Evolutionary conservation across 2,329 filamentous ascomycete genomes (phyloP), one percentile per base, ranked within the genome.

Genomic region (Fusarium sp.): DNA sequence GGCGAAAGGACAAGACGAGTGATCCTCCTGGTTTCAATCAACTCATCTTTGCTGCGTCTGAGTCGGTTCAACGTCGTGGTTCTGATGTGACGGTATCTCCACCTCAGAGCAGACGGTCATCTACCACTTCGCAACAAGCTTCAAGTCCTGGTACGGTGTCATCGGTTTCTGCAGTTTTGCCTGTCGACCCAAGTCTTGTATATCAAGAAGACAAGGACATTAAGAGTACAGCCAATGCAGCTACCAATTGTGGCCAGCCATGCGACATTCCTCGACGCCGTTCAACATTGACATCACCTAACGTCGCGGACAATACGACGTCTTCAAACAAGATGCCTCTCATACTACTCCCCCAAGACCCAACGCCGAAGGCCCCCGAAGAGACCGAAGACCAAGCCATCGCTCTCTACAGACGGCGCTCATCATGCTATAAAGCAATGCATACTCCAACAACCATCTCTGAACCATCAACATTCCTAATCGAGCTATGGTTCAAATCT

Each of bases 401-500:
- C 12, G 12, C 26, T 7, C 13, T 28, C 9, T 47, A 38, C 18
- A 73, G 57, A 20, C 20, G 38, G 10, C 28, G 28, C 20, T 48
- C 59, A 6, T 36, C 55, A 51, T 26, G n/a, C 5, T 62, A 56
- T n/a, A 58, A 45, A 39, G 24, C 56, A 3, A 41, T 14, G 5
- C 12, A 22, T 2, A 39, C 65, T 13, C 70, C 69, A 41, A 65
- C 64, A n/a, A 28, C 60, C 10, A 66, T 76, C 1, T 72, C 73
- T 7, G 73, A 74, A 18, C 74, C 73, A 1, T 76, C 74, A 8
- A 69, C 67, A 1, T 63, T 65, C 14, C 26, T 75, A 1, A 71
- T 75, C 0, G 74, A 75, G 24, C 62, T 75, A 1, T 75, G 74
- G 74, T 75, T 75, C 59, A 74, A 75, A 14, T 75, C 74, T 2